Evolutionary conservation across 2,329 filamentous ascomycete genomes (phyloP).

Genomic region (Alternaria ventricosa): DNA sequence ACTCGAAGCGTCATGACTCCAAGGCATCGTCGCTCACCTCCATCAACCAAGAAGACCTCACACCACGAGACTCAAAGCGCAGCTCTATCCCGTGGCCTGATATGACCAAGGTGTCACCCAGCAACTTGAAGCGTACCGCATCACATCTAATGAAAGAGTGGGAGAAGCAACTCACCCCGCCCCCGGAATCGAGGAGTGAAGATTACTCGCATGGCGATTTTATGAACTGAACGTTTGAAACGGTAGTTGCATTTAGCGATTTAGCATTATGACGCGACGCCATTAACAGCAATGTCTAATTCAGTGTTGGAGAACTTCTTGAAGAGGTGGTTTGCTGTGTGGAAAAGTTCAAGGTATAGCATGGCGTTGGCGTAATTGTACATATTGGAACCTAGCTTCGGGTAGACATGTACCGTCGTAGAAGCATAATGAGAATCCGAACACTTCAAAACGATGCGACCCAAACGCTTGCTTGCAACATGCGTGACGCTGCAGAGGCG

Average conservation of each 20-base stretch:
- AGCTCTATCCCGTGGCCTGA: constrained; percentile 68
- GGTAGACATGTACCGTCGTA: constrained; percentile 6
- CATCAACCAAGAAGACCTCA: constrained; percentile 23
- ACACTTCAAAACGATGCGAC: background rate
- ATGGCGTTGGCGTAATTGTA: constrained; percentile 22
- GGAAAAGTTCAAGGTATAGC: constrained; percentile 12
- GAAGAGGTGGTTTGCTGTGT: constrained; percentile 30
- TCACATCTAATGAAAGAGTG: constrained; percentile 87
- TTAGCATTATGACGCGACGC: constrained; percentile 40
- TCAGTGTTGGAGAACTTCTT: constrained; percentile 21
- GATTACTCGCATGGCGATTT: constrained; percentile 46
- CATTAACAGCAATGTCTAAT: constrained; percentile 36
- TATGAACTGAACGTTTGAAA: constrained; percentile 23
- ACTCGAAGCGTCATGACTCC: constrained; percentile 47
- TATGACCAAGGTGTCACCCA: constrained; percentile 74
- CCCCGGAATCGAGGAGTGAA: constrained; percentile 41
- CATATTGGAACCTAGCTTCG: constrained; percentile 17
- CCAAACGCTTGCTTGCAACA: background rate
- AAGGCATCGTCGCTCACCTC: constrained; percentile 45
- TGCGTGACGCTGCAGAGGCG: background rate
- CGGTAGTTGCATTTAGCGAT: constrained; percentile 9
- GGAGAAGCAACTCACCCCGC: constrained; percentile 76
- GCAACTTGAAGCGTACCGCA: constrained; percentile 82
- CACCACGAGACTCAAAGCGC: constrained; percentile 38
- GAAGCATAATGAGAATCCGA: constrained; percentile 18